Evolutionary conservation across 164 flowering plant species (phyloP), one percentile per base, ranked within the genome.

Genomic region (Nymphaea colorata): DNA sequence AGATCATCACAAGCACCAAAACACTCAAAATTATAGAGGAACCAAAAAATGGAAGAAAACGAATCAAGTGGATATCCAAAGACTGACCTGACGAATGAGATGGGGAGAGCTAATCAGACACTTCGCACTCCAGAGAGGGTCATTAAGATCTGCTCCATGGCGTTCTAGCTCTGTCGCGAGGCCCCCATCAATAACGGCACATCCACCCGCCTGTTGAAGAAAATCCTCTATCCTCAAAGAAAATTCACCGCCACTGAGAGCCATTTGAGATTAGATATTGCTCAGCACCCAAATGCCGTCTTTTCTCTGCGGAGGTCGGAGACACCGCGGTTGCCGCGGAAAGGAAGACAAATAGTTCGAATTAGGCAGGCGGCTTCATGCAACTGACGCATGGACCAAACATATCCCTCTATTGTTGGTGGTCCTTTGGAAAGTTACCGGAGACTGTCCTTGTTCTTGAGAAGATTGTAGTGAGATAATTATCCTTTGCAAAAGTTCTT

Each of bases 51-150:
- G 12, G 57, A 51, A 15, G 5, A 51, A 15, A 15, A 51, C 8
- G 57, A 15, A 51, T 3, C 0, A 51, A 51, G 57, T 51, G 14
- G 57, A 4, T 51, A 15, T 51, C 14, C 12, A 51, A 15, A 51
- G 5, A 45, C 14, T 41, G 77, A 87, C 98, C 74, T 78, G 72
- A 69, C 86, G 79, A 61, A 93, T 79, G 72, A 93, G 96, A 18
- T 90, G 82, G 67, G 98, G 92, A 25, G 96, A 83, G 68, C 66
- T 79, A 70, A 93, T 68, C 66, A 93, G 90, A 75, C 96, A 93
- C 73, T 84, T 90, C 69, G 94, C 94, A 74, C 98, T 93, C 98
- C 98, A 93, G 47, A 93, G 92, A 70, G 96, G 96, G 66, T 93
- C 98, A 61, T 90, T 83, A 67, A 93, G 88, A 78, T 90, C 80